Conservation (phyloP, 2,329 filamentous ascomycete species). For the Xylaria sp. region DNA sequence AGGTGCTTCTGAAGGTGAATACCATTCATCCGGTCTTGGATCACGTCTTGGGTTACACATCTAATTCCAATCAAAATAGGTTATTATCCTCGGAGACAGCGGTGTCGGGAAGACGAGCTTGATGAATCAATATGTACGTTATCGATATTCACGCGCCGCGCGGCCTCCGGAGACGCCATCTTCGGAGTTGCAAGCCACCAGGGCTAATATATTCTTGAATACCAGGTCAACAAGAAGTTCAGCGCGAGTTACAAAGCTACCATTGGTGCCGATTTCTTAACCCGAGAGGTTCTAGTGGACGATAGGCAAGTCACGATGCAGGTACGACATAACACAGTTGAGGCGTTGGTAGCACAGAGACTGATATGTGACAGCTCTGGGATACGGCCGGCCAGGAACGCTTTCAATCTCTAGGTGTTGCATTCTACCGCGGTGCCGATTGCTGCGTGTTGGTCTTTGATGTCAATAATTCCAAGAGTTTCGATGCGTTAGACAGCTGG, state of each 20-base stretch:
- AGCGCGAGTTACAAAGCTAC: slow-evolving; percentile 99
- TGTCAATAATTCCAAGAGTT: slow-evolving; percentile 99
- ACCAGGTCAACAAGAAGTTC: slow-evolving; percentile 99
- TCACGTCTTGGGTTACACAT: neutral
- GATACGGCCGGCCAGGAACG: slow-evolving; percentile 97
- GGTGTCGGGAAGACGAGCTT: slow-evolving; percentile 99
- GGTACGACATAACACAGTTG: slow-evolving; percentile 58
- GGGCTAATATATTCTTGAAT: slow-evolving; percentile 6
- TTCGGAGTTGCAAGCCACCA: neutral
- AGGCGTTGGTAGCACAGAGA: slow-evolving; percentile 30
- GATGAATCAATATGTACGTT: slow-evolving; percentile 99
- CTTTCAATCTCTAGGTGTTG: slow-evolving; percentile 96
- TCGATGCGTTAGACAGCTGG: slow-evolving; percentile 98
- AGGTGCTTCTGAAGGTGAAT: slow-evolving; percentile 86
- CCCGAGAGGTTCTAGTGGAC: slow-evolving; percentile 96
- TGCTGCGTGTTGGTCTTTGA: slow-evolving; percentile 98
- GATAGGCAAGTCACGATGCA: slow-evolving; percentile 99
- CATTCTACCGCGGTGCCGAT: slow-evolving; percentile 96
- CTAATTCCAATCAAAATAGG: slow-evolving; percentile 62
- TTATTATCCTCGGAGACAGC: slow-evolving; percentile 98
- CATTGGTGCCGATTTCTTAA: slow-evolving; percentile 98
- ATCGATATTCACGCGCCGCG: slow-evolving; percentile 16
- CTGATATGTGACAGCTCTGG: slow-evolving; percentile 75
- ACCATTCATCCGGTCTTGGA: slow-evolving; percentile 19
- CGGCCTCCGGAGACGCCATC: neutral